A percentile compares a stretch with the other conserved stretches of the same genome.
These are phyloP conservation scores for Spergularia bocconei DNA, from an alignment of 148 eudicot genomes.

Conservation along the genomic window DNA sequence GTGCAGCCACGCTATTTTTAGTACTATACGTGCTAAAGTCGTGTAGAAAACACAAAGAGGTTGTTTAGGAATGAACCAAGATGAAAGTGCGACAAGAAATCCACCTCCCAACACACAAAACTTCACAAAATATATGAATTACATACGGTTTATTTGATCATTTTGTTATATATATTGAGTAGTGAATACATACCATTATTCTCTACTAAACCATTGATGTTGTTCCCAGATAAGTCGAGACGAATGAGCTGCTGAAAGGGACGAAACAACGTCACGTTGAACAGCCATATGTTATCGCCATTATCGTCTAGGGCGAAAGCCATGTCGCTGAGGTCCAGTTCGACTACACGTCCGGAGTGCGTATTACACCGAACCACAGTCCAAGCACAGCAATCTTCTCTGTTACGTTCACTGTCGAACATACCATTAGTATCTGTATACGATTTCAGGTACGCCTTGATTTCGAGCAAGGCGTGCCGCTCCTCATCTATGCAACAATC, in stretches of 20 bases:
- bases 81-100: too few species aligned
- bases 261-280: constrained; percentile 2
- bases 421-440: too few species aligned
- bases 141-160: too few species aligned
- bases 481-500: constrained; percentile 4
- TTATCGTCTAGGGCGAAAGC: neutral
- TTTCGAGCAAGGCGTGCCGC: neutral
- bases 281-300: neutral
- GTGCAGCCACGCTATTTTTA: neutral
- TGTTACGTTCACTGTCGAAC: too few species aligned
- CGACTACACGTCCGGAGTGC: neutral
- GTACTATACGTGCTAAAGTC: too few species aligned
- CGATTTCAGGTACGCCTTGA: constrained; percentile 2
- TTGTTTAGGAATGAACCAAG: too few species aligned
- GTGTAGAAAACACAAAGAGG: neutral
- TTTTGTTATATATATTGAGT: too few species aligned
- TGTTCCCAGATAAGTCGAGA: neutral
- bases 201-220: constrained; percentile 9
- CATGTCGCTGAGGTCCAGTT: neutral
- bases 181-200: neutral
- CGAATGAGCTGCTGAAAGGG: neutral
- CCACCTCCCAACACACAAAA: too few species aligned
- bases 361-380: constrained; percentile 4
- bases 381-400: neutral
- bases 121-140: too few species aligned